Evolutionary conservation across 331 rosid genomes (phyloP).

Genomic region (Malus hybrid): DNA sequence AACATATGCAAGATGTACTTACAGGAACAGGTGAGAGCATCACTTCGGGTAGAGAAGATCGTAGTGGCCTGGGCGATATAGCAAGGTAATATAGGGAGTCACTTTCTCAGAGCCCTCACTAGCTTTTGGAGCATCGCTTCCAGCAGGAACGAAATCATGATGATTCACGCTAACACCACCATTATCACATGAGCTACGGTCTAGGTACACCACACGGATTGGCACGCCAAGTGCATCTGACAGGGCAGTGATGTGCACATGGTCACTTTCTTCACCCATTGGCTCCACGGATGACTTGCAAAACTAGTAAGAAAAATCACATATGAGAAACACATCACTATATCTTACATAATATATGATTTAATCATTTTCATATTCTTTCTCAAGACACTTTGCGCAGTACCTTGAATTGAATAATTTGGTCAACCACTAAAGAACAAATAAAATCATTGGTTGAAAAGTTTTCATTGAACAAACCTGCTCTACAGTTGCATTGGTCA

Average conservation of each 20-base stretch:
- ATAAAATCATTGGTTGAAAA: not conserved
- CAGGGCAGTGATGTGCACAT: slow-evolving; percentile 86
- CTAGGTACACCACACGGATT: slow-evolving; percentile 93
- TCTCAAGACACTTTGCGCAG: not conserved
- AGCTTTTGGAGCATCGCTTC: slow-evolving; percentile 36
- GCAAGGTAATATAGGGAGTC: slow-evolving; percentile 67
- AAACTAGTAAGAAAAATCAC: slow-evolving; percentile 43
- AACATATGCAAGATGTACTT: slow-evolving; percentile 6
- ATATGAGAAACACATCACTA: not conserved
- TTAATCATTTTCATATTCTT: not conserved
- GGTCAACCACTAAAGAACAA: not conserved
- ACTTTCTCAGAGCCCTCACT: slow-evolving; percentile 38
- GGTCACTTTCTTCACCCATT: slow-evolving; percentile 99
- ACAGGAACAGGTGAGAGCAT: slow-evolving; percentile 27
- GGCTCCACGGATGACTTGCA: slow-evolving; percentile 97
- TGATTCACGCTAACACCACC: slow-evolving; percentile 88
- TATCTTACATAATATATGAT: not conserved
- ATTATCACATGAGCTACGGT: slow-evolving; percentile 92
- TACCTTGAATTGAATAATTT: not conserved
- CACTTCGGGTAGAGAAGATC: slow-evolving; percentile 86
- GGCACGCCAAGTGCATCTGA: slow-evolving; percentile 94
- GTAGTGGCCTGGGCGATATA: slow-evolving; percentile 97
- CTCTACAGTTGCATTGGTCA: slow-evolving; percentile 75
- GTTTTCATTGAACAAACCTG: slow-evolving; percentile 48
- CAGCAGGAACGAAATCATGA: slow-evolving; percentile 84